Percentiles rank a stretch among this genome's conserved stretches.
Evolutionary conservation across 2,329 filamentous ascomycete species (phyloP).

Genomic region (Sporothrix globosa): DNA sequence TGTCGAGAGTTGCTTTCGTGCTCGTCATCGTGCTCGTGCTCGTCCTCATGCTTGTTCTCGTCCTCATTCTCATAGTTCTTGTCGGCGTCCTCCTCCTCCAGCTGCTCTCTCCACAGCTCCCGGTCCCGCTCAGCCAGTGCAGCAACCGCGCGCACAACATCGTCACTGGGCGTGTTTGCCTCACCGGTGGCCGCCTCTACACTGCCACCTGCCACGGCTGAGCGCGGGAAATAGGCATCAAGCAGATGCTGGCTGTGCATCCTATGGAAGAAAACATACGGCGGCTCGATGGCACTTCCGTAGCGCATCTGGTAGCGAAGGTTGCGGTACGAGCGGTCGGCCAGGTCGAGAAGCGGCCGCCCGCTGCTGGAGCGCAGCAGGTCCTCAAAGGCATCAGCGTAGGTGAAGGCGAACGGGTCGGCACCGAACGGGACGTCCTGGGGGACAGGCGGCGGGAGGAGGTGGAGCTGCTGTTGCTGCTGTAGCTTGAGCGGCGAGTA

Average conservation of each 20-base stretch:
- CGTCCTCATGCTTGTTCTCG: neutral
- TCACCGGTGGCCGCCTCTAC: conserved; percentile 35
- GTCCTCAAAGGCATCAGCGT: conserved; percentile 62
- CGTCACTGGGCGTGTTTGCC: conserved; percentile 20
- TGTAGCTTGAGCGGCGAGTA: conserved; percentile 53
- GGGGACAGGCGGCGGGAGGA: conserved; percentile 54
- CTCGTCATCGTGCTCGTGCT: conserved; percentile 20
- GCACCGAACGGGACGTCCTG: conserved; percentile 47
- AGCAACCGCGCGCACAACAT: conserved; percentile 31
- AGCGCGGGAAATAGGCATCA: conserved; percentile 41
- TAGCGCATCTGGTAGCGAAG: conserved; percentile 35
- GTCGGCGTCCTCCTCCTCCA: conserved; percentile 30
- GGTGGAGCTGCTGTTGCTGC: conserved; percentile 34
- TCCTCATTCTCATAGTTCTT: conserved; percentile 22
- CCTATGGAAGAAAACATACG: conserved; percentile 49
- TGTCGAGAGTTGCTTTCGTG: neutral
- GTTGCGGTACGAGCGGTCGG: conserved; percentile 43
- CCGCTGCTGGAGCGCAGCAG: conserved; percentile 54
- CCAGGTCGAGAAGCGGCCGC: conserved; percentile 48
- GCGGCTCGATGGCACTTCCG: conserved; percentile 45
- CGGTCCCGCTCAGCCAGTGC: conserved; percentile 28
- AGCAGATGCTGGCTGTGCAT: conserved; percentile 46
- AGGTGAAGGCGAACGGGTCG: conserved; percentile 52
- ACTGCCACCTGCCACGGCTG: conserved; percentile 29
- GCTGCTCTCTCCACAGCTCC: conserved; percentile 36